Percentiles rank a stretch among this genome's conserved stretches.
These are phyloP conservation scores for Metarhizium humberi DNA, from an alignment of 2,329 filamentous ascomycete genomes.

Conservation along the genomic window DNA sequence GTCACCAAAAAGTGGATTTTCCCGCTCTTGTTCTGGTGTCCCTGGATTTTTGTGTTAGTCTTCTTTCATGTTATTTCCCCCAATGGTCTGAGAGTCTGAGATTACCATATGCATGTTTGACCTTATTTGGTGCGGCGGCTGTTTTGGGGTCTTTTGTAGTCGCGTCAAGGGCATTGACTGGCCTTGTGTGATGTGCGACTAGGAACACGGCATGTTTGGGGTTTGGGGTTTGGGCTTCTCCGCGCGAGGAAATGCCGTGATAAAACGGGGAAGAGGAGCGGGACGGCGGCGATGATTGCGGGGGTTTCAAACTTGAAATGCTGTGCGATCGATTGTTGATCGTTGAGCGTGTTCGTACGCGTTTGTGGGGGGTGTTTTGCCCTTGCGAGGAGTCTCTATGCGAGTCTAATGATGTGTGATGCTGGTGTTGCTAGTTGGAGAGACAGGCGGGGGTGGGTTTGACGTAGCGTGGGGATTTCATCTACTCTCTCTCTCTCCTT, in stretches of 20 bases:
- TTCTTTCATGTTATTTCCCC: neutral
- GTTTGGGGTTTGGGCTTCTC: neutral
- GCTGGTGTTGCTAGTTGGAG: no score
- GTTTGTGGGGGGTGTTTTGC: no score
- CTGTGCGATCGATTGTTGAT: no score
- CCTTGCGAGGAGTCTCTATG: no score
- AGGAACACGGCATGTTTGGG: neutral
- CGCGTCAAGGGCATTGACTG: neutral
- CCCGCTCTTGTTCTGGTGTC: neutral
- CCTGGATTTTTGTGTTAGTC: neutral
- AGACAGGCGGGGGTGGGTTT: no score
- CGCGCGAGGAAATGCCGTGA: neutral
- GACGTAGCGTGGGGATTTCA: no score
- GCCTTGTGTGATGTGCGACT: neutral
- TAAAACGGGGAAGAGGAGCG: neutral
- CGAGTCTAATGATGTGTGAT: no score
- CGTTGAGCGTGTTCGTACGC: no score
- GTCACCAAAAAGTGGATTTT: neutral
- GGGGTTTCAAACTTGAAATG: no score
- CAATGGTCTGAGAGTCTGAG: neutral
- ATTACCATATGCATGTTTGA: neutral
- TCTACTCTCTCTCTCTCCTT: no score
- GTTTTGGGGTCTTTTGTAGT: neutral
- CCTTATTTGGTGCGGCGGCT: neutral
- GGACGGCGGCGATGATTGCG: no score